Percentiles rank a stretch among this genome's conserved stretches.
These are phyloP conservation scores for Cyberlindnera xishuangbannaensis DNA, from an alignment of 805 yeast genomes.

Conservation along the genomic window DNA sequence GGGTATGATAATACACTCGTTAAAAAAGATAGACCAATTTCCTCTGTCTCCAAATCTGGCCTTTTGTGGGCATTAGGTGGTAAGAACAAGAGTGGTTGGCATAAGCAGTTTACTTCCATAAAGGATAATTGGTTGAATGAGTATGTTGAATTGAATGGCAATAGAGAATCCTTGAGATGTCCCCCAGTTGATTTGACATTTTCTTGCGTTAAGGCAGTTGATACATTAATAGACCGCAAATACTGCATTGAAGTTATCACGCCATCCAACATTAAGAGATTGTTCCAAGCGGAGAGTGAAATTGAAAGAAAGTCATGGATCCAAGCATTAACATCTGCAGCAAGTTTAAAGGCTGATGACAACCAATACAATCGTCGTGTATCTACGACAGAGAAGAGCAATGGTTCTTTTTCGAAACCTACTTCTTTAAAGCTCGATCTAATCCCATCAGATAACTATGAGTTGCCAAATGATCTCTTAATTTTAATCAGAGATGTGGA, in stretches of 20 bases:
- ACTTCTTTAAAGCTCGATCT: not conserved
- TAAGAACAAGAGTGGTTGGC: slow-evolving; percentile 49
- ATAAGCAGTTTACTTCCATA: slow-evolving; percentile 80
- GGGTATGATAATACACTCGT: not conserved
- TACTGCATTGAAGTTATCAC: slow-evolving; percentile 75
- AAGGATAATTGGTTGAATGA: slow-evolving; percentile 64
- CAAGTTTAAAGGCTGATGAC: slow-evolving; percentile 25
- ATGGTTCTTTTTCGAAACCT: not conserved
- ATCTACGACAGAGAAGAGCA: not conserved
- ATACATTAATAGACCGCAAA: slow-evolving; percentile 21
- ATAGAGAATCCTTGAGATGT: slow-evolving; percentile 58
- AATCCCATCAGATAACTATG: not conserved
- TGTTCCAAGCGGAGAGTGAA: slow-evolving; percentile 68
- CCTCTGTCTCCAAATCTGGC: slow-evolving; percentile 6
- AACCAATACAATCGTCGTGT: slow-evolving; percentile 4
- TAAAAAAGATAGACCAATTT: slow-evolving; percentile 1
- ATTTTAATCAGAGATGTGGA: slow-evolving; percentile 30
- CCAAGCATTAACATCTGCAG: slow-evolving; percentile 52
- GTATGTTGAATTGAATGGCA: slow-evolving; percentile 62
- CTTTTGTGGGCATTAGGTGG: slow-evolving; percentile 14
- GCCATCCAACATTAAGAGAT: slow-evolving; percentile 56
- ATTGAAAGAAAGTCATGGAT: slow-evolving; percentile 70
- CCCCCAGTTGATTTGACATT: slow-evolving; percentile 67
- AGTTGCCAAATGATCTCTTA: slow-evolving; percentile 4
- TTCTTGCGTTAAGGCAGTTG: slow-evolving; percentile 49